Percentiles rank a stretch among this genome's conserved stretches.
These are phyloP conservation scores for Aspergillus texensis DNA, from an alignment of 2,329 filamentous ascomycete genomes.

Conservation along the genomic window DNA sequence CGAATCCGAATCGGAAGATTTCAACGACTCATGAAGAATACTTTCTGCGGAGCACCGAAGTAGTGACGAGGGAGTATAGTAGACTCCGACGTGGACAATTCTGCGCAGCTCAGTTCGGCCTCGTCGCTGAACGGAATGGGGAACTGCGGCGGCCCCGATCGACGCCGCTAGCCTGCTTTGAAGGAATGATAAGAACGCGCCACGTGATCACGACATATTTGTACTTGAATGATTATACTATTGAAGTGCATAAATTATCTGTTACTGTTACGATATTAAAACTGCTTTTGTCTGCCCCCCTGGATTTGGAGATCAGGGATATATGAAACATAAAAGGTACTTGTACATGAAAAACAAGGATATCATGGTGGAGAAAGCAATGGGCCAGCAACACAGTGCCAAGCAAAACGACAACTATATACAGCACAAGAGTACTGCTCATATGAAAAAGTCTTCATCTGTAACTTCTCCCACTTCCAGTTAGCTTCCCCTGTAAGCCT, in stretches of 20 bases:
- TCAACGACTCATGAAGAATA: not conserved
- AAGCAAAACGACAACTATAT: not conserved
- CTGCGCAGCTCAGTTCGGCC: constrained; percentile 10
- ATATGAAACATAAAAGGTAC: constrained; percentile 6
- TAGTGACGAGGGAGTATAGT: not conserved
- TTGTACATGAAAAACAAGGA: constrained; percentile 8
- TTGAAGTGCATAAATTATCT: not conserved
- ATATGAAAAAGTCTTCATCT: constrained; percentile 34
- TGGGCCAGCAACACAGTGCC: not conserved
- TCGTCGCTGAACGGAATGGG: constrained; percentile 26
- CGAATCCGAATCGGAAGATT: not conserved
- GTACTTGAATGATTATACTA: not conserved
- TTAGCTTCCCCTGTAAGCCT: constrained; percentile 22
- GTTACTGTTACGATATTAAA: not conserved
- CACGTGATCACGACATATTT: constrained; percentile 22
- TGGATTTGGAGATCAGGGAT: not conserved
- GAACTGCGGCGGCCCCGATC: constrained; percentile 26
- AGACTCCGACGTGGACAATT: not conserved
- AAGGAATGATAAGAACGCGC: constrained; percentile 18
- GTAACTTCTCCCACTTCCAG: constrained; percentile 28
- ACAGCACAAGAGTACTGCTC: constrained; percentile 3
- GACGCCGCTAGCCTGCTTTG: constrained; percentile 23
- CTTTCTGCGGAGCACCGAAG: not conserved
- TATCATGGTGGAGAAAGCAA: constrained; percentile 11
- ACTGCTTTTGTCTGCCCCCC: not conserved